These are phyloP conservation scores for Penicillium daleae DNA, from an alignment of 495 filamentous ascomycete genomes.

Conservation along the genomic window DNA sequence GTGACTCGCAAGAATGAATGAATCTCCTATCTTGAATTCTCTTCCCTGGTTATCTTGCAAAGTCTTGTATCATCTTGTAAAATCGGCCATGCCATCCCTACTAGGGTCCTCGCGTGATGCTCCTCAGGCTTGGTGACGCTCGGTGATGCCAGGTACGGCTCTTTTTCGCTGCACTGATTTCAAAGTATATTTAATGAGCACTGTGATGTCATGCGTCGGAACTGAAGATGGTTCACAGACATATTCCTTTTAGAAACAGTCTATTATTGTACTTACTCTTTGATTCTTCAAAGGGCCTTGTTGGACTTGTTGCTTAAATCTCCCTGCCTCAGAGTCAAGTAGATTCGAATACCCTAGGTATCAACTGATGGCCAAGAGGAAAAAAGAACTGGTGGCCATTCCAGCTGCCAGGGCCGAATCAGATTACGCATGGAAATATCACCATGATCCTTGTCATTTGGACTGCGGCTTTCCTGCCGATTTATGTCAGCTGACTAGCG, in stretches of 20 bases:
- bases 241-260: no score
- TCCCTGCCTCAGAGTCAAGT: neutral
- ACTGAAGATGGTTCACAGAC: neutral
- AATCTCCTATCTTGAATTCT: neutral
- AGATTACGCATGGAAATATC: slow-evolving; percentile 15
- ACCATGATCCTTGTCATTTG: slow-evolving; percentile 24
- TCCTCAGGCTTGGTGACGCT: slow-evolving; percentile 1
- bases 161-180: slow-evolving; percentile 19
- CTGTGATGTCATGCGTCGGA: slow-evolving; percentile 23
- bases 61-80: neutral
- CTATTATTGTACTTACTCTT: no score
- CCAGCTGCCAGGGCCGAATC: slow-evolving; percentile 8
- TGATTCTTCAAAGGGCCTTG: neutral
- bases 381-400: neutral
- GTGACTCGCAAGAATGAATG: slow-evolving; percentile 28
- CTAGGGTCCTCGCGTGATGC: neutral
- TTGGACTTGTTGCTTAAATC: neutral
- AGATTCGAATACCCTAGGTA: neutral
- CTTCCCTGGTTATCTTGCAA: neutral
- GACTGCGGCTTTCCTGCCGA: slow-evolving; percentile 23
- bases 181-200: slow-evolving; percentile 15
- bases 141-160: slow-evolving; percentile 25
- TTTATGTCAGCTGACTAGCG: slow-evolving; percentile 31
- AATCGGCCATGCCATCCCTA: neutral
- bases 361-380: slow-evolving; percentile 5